Percentiles rank a stretch among this genome's conserved stretches.
Conservation (phyloP, 208 protist genomes). For the Acanthamoeba culbertsoni region DNA sequence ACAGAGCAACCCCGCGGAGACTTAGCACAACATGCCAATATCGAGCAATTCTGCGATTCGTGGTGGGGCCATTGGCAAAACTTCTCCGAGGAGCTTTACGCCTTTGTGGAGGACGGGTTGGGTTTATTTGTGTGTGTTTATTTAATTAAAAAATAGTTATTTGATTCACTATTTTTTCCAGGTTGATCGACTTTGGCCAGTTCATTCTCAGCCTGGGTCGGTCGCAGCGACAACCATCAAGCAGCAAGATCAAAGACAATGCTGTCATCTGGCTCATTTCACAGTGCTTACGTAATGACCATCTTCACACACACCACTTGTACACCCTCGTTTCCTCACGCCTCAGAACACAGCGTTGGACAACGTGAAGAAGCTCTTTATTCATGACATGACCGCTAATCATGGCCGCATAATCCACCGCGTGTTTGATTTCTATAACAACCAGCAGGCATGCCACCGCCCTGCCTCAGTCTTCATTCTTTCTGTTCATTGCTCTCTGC, state of each 20-base stretch:
- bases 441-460: background rate
- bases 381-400: background rate
- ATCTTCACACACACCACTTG: background rate
- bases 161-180: too few relatives aligned
- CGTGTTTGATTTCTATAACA: slow-evolving; percentile 39
- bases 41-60: slow-evolving; percentile 28
- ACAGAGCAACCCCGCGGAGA: background rate
- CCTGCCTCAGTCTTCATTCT: background rate
- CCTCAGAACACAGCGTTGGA: background rate
- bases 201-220: background rate
- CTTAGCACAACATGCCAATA: background rate
- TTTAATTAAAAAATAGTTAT: too few relatives aligned
- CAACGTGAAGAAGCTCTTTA: slow-evolving; percentile 21
- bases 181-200: slow-evolving; percentile 41
- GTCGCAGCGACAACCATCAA: background rate
- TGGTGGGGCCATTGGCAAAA: slow-evolving; percentile 55
- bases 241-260: slow-evolving; percentile 1
- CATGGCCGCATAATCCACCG: background rate
- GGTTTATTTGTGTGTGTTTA: background rate
- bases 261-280: slow-evolving; percentile 6
- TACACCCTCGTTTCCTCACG: background rate
- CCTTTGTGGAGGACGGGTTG: slow-evolving; percentile 3
- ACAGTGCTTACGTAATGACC: slow-evolving; percentile 18
- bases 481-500: background rate
- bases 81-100: slow-evolving; percentile 16